Evolutionary conservation across 257 asterid species (phyloP).

Genomic region (Fraxinus anomala): DNA sequence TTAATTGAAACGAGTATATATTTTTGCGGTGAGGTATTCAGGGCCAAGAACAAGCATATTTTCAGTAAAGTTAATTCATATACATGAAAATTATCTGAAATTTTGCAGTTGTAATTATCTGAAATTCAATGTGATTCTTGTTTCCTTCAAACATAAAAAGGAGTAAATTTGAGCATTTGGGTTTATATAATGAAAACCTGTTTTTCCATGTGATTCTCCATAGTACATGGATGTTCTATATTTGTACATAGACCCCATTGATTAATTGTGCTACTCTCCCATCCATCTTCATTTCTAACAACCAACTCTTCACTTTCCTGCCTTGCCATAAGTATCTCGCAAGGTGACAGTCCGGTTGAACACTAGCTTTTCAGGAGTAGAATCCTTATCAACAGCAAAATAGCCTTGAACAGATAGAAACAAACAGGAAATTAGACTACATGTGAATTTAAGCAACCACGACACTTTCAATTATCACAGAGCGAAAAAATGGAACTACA

Average conservation of each 20-base stretch:
- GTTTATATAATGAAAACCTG: neutral
- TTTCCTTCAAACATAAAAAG: neutral
- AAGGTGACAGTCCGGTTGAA: constrained; percentile 77
- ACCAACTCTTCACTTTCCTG: constrained; percentile 50
- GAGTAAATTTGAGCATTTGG: neutral
- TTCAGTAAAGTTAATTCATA: neutral
- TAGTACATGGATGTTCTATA: constrained; percentile 1
- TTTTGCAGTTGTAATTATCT: no score
- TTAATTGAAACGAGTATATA: no score
- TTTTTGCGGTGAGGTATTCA: no score
- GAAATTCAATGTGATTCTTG: neutral
- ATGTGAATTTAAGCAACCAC: neutral
- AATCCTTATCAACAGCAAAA: constrained; percentile 69
- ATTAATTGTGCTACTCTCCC: constrained; percentile 1
- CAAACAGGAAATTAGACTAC: neutral
- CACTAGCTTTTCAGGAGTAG: constrained; percentile 62
- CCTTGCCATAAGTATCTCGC: constrained; percentile 65
- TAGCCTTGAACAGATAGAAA: constrained; percentile 50
- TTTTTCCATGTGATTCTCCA: neutral
- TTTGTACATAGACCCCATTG: constrained; percentile 13
- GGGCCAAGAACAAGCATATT: neutral
- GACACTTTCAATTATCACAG: neutral
- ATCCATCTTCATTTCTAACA: neutral
- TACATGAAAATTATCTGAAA: no score
- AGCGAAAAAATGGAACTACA: neutral